Evolutionary conservation across 768 basidiomycete genomes (phyloP).

Genomic region (Phallus indusiatus): DNA sequence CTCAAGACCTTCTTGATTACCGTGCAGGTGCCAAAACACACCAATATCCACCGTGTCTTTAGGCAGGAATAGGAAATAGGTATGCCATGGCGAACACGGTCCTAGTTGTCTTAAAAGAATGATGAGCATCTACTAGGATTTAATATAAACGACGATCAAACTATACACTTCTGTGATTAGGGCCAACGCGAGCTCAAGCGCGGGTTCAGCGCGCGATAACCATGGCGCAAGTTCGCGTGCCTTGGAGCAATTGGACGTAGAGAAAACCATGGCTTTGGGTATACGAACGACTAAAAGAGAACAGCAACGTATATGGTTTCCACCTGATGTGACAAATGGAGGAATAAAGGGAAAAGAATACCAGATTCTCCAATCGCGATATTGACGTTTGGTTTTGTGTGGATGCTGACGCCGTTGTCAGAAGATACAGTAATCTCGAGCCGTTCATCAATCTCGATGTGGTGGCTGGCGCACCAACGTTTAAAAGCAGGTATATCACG

Average conservation of each 20-base stretch:
- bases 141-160: slow-evolving; percentile 11
- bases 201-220: slow-evolving; percentile 42
- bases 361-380: background rate
- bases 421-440: slow-evolving; percentile 9
- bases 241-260: slow-evolving; percentile 45
- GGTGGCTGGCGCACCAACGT: slow-evolving; percentile 15
- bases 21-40: slow-evolving; percentile 42
- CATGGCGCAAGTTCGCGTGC: slow-evolving; percentile 32
- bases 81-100: slow-evolving; percentile 45
- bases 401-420: slow-evolving; percentile 2
- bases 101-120: slow-evolving; percentile 30
- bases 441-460: slow-evolving; percentile 14
- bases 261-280: slow-evolving; percentile 53
- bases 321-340: background rate
- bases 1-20: slow-evolving; percentile 3
- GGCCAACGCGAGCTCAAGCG: slow-evolving; percentile 52
- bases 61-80: slow-evolving; percentile 62
- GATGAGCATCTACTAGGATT: background rate
- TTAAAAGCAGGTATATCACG: slow-evolving; percentile 8
- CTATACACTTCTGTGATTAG: slow-evolving; percentile 60
- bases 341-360: background rate
- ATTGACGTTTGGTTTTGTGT: background rate
- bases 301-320: slow-evolving; percentile 5
- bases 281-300: slow-evolving; percentile 47
- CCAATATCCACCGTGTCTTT: slow-evolving; percentile 42